Evolutionary conservation across 2,329 filamentous ascomycete species (phyloP).

Genomic region (Stemphylium vesicarium): DNA sequence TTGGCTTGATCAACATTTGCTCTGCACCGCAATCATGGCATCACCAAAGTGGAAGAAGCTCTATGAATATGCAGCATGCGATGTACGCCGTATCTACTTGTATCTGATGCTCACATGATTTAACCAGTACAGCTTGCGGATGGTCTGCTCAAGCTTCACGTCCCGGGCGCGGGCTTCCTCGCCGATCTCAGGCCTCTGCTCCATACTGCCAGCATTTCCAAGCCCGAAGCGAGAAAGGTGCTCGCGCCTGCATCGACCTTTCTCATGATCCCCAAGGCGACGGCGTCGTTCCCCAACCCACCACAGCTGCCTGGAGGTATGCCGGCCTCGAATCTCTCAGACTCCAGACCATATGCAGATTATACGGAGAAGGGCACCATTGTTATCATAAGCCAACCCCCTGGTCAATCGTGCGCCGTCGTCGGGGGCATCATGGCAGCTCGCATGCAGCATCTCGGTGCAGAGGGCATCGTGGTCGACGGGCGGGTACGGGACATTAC

Average conservation of each 20-base stretch:
- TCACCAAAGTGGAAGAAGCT: conserved; percentile 39
- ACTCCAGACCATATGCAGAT: conserved; percentile 70
- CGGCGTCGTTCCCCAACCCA: conserved; percentile 48
- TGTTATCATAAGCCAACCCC: conserved; percentile 70
- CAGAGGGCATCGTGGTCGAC: conserved; percentile 68
- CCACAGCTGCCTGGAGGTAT: conserved; percentile 43
- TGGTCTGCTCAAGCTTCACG: conserved; percentile 72
- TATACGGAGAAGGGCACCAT: conserved; percentile 65
- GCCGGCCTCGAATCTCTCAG: conserved; percentile 34
- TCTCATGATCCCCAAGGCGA: conserved; percentile 66
- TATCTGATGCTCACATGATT: conserved; percentile 4
- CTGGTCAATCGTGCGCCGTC: conserved; percentile 70
- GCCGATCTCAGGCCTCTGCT: conserved; percentile 61
- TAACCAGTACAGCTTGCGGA: conserved; percentile 60
- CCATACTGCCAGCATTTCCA: conserved; percentile 26
- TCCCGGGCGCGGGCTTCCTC: conserved; percentile 70
- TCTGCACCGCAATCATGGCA: conserved; percentile 24
- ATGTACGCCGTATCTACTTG: conserved; percentile 27
- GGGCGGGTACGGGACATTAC: conserved; percentile 71
- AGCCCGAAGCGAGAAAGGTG: conserved; percentile 31
- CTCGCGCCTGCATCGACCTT: conserved; percentile 67
- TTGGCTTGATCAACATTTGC: neutral
- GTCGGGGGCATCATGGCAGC: conserved; percentile 79
- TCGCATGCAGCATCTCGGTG: conserved; percentile 68
- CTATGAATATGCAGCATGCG: conserved; percentile 44